These are phyloP conservation scores for Paraphaeosphaeria minitans DNA, from an alignment of 2,329 filamentous ascomycete species.

Conservation along the genomic window DNA sequence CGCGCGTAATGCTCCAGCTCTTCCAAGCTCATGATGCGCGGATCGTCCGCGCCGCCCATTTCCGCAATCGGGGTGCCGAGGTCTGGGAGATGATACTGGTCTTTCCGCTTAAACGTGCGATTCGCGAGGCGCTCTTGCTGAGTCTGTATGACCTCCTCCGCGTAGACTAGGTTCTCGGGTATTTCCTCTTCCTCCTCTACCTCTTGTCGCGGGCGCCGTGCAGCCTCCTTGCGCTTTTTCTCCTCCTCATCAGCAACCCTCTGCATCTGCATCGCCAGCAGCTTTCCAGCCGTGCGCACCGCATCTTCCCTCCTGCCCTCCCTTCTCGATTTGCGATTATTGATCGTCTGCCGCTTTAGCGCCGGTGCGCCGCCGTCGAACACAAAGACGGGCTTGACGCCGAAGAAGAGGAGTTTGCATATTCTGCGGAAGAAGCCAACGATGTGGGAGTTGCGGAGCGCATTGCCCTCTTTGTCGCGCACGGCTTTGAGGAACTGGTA, in stretches of 20 bases:
- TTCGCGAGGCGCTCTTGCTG: constrained; percentile 74
- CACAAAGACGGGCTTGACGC: constrained; percentile 95
- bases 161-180: constrained; percentile 81
- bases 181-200: constrained; percentile 74
- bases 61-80: constrained; percentile 76
- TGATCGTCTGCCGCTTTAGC: constrained; percentile 90
- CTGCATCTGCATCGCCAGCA: constrained; percentile 94
- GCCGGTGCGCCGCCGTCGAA: constrained; percentile 94
- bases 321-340: constrained; percentile 74
- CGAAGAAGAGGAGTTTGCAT: constrained; percentile 96
- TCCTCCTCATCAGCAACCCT: constrained; percentile 84
- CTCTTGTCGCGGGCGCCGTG: constrained; percentile 47
- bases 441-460: constrained; percentile 91
- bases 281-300: constrained; percentile 83
- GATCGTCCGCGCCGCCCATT: constrained; percentile 90
- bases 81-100: constrained; percentile 93
- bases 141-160: constrained; percentile 84
- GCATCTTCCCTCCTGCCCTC: constrained; percentile 95
- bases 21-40: constrained; percentile 93
- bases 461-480: constrained; percentile 97
- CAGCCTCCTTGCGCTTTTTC: constrained; percentile 62
- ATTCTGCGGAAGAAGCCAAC: constrained; percentile 98
- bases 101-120: constrained; percentile 85
- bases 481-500: constrained; percentile 99
- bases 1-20: constrained; percentile 92